Evolutionary conservation across 2,329 filamentous ascomycete species (phyloP), one percentile per base, ranked within the genome.

Genomic region (Hymenoscyphus linearis): DNA sequence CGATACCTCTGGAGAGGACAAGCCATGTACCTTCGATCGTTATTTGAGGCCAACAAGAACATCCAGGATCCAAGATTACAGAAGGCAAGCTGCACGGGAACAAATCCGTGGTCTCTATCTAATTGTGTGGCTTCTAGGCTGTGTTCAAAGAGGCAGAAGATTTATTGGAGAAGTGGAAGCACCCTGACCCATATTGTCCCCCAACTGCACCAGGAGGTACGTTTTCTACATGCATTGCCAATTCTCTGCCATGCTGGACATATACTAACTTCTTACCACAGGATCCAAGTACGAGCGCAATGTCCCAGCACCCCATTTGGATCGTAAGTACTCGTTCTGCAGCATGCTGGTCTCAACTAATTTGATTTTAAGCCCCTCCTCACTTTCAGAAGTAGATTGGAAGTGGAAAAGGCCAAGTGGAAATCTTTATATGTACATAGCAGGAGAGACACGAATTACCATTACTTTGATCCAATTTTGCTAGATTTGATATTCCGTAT

Each of bases 241-340:
- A 35, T 52, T 5, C 31, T 57, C 7, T 47, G 13, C 14, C n/a
- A 50, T 27, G 18, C 6, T 57, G 36, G 36, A 40, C 60, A 3
- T 40, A 25, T 37, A 34, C 54, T 56, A 22, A 56, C 54, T 16
- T 14, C 37, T 31, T 55, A 37, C 64, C 26, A 63, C 68, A 96
- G 91, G 92, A 68, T 96, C 91, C 66, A 98, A 98, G 82, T 98
- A 89, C 77, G 95, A 98, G 79, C 85, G 95, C 75, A 99, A 99
- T 76, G 75, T 98, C 59, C 90, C 91, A 36, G 83, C 85, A 61
- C 92, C 88, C 36, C 86, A 88, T 68, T 80, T 96, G 62, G 88
- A 91, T 66, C 87, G 93, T 97, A 79, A 82, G 91, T 84, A 50
- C 16, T 13, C 14, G 7, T 5, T 31, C 10, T 13, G n/a, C 16